phyloP scores from a whole-genome alignment of 2,329 filamentous ascomycete genomes.

The Aspergillus pseudoviridinutans region DNA sequence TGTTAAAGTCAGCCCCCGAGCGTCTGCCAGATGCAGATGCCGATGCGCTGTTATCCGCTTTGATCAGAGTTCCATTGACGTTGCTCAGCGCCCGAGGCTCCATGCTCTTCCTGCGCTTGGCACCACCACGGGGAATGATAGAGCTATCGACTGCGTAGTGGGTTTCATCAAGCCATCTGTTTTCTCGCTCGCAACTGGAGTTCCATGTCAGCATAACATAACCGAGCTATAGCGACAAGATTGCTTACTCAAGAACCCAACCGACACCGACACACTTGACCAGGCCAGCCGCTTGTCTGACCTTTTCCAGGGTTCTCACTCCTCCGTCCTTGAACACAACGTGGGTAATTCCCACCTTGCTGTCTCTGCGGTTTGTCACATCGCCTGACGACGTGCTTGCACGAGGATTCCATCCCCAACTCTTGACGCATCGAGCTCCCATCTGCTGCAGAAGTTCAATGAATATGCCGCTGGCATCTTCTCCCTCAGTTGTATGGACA shows the following conservation, averaged over 20 bases:
- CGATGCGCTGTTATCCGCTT: slow-evolving; percentile 22
- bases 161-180: slow-evolving; percentile 70
- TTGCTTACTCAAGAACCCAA: slow-evolving; percentile 80
- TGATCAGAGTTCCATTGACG: slow-evolving; percentile 60
- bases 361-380: slow-evolving; percentile 28
- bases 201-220: slow-evolving; percentile 10
- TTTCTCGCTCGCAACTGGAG: slow-evolving; percentile 67
- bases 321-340: slow-evolving; percentile 87
- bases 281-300: slow-evolving; percentile 65
- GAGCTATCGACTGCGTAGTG: slow-evolving; percentile 66
- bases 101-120: slow-evolving; percentile 74
- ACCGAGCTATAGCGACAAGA: neutral
- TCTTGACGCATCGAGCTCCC: slow-evolving; percentile 74
- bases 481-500: slow-evolving; percentile 76
- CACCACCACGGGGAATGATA: slow-evolving; percentile 64
- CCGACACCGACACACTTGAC: slow-evolving; percentile 83
- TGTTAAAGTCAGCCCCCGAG: slow-evolving; percentile 25
- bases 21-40: slow-evolving; percentile 24
- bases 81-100: slow-evolving; percentile 69
- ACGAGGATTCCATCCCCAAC: slow-evolving; percentile 71
- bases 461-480: slow-evolving; percentile 76
- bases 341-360: slow-evolving; percentile 74
- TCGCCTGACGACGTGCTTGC: slow-evolving; percentile 36
- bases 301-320: slow-evolving; percentile 75
- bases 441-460: slow-evolving; percentile 74